phyloP scores from a whole-genome alignment of 2,329 filamentous ascomycete genomes.

The Penicillium sp. region DNA sequence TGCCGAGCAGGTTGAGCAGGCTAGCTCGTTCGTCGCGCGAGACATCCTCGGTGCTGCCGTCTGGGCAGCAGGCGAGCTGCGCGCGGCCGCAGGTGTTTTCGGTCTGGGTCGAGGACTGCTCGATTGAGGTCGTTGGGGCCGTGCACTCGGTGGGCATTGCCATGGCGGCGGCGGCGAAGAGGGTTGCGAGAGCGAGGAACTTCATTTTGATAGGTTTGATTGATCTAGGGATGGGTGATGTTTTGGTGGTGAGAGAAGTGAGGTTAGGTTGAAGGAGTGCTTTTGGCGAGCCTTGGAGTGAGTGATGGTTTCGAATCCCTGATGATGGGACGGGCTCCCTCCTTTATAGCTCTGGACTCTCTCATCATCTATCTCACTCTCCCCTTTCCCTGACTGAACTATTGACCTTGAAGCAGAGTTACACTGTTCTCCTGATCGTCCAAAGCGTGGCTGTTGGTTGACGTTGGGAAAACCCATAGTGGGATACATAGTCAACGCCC shows the following conservation, averaged over 20 bases:
- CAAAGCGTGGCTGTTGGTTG: not conserved
- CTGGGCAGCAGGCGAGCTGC: conserved; percentile 16
- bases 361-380: too few species aligned
- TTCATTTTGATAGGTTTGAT: conserved; percentile 30
- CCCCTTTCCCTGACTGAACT: too few species aligned
- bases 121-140: not conserved
- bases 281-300: not conserved
- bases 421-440: not conserved
- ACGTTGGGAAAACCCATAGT: not conserved
- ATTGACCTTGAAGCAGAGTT: too few species aligned
- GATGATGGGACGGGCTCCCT: too few species aligned
- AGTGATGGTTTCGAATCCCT: too few species aligned
- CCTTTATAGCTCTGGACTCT: too few species aligned
- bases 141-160: conserved; percentile 8
- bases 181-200: conserved; percentile 30
- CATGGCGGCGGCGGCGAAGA: conserved; percentile 22
- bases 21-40: not conserved
- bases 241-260: not conserved
- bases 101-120: not conserved
- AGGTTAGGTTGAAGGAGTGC: too few species aligned
- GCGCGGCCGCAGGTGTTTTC: conserved; percentile 13
- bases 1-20: conserved; percentile 7
- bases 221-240: not conserved
- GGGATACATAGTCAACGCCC: not conserved
- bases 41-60: not conserved